Evolutionary conservation across 1,139 yeast species (phyloP).

Genomic region (Candida tunisiensis): DNA sequence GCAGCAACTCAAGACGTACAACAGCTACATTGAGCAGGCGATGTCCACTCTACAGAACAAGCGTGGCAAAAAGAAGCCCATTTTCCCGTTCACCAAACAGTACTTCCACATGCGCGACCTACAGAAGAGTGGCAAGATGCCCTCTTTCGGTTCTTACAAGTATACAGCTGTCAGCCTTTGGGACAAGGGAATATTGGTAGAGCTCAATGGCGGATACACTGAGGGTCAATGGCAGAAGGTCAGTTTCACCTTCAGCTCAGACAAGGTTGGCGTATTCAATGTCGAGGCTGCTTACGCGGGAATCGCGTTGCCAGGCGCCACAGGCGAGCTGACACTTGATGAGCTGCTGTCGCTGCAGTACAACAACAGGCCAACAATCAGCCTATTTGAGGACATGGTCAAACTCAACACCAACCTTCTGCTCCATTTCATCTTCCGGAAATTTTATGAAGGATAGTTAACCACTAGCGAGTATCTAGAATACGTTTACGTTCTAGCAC

Average conservation of each 20-base stretch:
- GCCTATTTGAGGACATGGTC: constrained; percentile 48
- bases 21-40: constrained; percentile 49
- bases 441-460: too few relatives aligned
- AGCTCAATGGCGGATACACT: constrained; percentile 28
- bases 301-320: constrained; percentile 33
- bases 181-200: constrained; percentile 54
- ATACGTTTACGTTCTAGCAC: too few relatives aligned
- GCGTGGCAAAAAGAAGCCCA: constrained; percentile 29
- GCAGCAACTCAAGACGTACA: constrained; percentile 48
- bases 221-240: constrained; percentile 48
- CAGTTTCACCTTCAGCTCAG: constrained; percentile 62
- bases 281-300: constrained; percentile 46
- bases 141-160: constrained; percentile 65
- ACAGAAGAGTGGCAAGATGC: constrained; percentile 42
- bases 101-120: constrained; percentile 64
- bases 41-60: constrained; percentile 42
- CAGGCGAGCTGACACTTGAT: constrained; percentile 40
- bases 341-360: constrained; percentile 52
- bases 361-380: constrained; percentile 29
- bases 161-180: constrained; percentile 60
- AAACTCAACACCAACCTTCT: constrained; percentile 49
- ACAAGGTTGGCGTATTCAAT: constrained; percentile 52
- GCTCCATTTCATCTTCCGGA: constrained; percentile 50
- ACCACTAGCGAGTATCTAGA: too few relatives aligned
- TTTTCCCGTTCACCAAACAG: constrained; percentile 59